phyloP scores from a whole-genome alignment of 371 early-diverging fungal genomes.

The Mortierella sp. region DNA sequence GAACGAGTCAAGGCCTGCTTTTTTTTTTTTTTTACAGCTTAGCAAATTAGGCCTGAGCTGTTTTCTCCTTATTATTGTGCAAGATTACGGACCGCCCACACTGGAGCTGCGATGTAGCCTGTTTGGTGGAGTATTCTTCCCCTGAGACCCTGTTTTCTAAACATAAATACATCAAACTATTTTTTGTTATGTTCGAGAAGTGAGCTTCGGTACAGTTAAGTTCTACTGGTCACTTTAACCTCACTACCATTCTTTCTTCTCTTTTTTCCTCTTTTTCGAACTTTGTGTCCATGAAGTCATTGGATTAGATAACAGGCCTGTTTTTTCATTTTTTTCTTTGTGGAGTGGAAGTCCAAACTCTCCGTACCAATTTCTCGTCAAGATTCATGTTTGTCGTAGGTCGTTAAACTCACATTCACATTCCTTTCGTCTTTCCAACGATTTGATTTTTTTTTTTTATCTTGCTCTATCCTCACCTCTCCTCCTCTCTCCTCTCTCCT shows the following conservation, averaged over 20 bases:
- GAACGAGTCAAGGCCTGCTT: background rate
- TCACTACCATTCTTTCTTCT: conserved; percentile 1
- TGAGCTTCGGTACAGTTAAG: no score
- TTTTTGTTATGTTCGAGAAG: background rate
- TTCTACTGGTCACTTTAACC: no score
- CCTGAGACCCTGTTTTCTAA: conserved; percentile 26
- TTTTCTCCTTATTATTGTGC: background rate
- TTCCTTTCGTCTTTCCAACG: no score
- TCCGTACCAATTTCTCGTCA: background rate
- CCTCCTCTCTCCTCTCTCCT: no score
- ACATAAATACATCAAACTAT: background rate
- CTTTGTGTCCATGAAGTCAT: background rate
- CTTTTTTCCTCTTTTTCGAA: background rate
- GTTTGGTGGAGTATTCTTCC: conserved; percentile 11
- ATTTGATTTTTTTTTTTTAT: no score
- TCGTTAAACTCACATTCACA: no score
- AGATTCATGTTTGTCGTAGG: no score
- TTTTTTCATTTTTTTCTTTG: background rate
- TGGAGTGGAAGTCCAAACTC: background rate
- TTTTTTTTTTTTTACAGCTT: no score
- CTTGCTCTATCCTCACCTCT: background rate
- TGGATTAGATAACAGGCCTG: background rate
- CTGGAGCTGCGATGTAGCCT: conserved; percentile 1
- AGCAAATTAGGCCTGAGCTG: background rate
- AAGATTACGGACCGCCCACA: conserved; percentile 16